phyloP scores from a whole-genome alignment of 1,139 yeast species.

The Debaryomyces sp. region DNA sequence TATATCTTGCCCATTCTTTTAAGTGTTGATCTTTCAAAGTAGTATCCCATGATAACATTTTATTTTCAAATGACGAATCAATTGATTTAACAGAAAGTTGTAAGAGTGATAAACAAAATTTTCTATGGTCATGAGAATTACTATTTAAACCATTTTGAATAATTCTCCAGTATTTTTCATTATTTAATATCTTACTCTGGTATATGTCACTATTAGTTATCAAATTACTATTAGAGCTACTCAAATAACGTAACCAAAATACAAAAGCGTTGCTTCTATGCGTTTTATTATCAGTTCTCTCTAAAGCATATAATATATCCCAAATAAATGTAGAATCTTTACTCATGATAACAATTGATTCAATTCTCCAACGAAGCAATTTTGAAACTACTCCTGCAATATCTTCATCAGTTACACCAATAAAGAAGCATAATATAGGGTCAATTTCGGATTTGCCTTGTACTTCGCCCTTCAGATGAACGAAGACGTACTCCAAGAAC shows the following conservation, averaged over 20 bases:
- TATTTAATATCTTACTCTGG: conserved; percentile 31
- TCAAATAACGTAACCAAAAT: conserved; percentile 59
- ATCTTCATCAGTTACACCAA: conserved; percentile 34
- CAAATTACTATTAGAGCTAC: conserved; percentile 19
- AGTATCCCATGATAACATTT: conserved; percentile 52
- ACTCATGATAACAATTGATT: conserved; percentile 26
- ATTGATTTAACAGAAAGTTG: conserved; percentile 60
- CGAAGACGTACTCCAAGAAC: conserved; percentile 22
- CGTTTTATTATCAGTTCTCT: conserved; percentile 26
- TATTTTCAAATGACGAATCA: conserved; percentile 37
- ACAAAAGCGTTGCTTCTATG: conserved; percentile 50
- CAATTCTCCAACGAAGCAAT: conserved; percentile 53
- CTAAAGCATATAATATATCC: conserved; percentile 45
- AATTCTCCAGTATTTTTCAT: conserved; percentile 57
- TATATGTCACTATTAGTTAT: conserved; percentile 22
- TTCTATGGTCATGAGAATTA: conserved; percentile 67
- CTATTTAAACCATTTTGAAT: conserved; percentile 62
- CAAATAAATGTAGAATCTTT: conserved; percentile 36
- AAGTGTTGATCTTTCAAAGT: conserved; percentile 30
- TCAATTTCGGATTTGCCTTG: conserved; percentile 35
- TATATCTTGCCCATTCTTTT: conserved; percentile 70
- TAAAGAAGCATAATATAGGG: conserved; percentile 28
- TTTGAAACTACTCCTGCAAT: conserved; percentile 39
- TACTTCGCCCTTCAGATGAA: conserved; percentile 31
- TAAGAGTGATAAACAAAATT: conserved; percentile 69